Percentiles rank a stretch among this genome's conserved stretches.
These are phyloP conservation scores for Yamadazyma takamatsuzukensis DNA, from an alignment of 805 yeast genomes.

Conservation along the genomic window DNA sequence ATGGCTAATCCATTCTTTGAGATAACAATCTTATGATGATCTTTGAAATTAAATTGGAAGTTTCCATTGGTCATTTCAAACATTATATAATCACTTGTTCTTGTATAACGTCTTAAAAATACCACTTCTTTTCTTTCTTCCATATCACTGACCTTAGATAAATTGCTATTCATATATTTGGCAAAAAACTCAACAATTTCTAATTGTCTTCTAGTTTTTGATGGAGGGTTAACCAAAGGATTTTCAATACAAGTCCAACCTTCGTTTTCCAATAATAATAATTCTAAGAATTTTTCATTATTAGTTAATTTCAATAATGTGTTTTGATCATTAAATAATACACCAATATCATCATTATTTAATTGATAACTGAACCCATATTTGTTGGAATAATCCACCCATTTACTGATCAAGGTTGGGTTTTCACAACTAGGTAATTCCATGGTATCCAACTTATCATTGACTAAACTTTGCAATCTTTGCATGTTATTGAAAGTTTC, in stretches of 20 bases:
- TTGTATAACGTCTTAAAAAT: conserved; percentile 76
- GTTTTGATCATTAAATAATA: conserved; percentile 79
- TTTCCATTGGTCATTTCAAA: conserved; percentile 91
- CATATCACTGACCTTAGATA: conserved; percentile 73
- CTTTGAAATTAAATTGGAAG: conserved; percentile 91
- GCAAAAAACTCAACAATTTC: conserved; percentile 87
- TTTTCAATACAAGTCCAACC: conserved; percentile 47
- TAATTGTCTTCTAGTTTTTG: conserved; percentile 61
- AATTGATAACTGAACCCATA: conserved; percentile 94
- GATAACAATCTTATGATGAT: conserved; percentile 84
- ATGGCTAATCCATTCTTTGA: conserved; percentile 72
- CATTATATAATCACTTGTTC: conserved; percentile 80
- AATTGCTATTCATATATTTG: conserved; percentile 86
- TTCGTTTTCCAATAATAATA: conserved; percentile 41
- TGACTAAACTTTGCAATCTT: conserved; percentile 37
- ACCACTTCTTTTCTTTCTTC: conserved; percentile 63
- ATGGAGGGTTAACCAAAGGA: conserved; percentile 40
- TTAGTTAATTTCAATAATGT: conserved; percentile 72
- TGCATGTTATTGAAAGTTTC: conserved; percentile 39
- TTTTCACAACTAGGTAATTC: conserved; percentile 45
- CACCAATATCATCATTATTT: conserved; percentile 87
- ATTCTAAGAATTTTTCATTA: conserved; percentile 63
- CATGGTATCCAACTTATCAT: conserved; percentile 28
- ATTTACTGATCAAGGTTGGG: conserved; percentile 79
- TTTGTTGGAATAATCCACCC: conserved; percentile 97